A percentile compares a stretch with the other conserved stretches of the same genome.
Evolutionary conservation across 352 stramenopile genomes (phyloP).

Genomic region (Globisporangium yorkense): DNA sequence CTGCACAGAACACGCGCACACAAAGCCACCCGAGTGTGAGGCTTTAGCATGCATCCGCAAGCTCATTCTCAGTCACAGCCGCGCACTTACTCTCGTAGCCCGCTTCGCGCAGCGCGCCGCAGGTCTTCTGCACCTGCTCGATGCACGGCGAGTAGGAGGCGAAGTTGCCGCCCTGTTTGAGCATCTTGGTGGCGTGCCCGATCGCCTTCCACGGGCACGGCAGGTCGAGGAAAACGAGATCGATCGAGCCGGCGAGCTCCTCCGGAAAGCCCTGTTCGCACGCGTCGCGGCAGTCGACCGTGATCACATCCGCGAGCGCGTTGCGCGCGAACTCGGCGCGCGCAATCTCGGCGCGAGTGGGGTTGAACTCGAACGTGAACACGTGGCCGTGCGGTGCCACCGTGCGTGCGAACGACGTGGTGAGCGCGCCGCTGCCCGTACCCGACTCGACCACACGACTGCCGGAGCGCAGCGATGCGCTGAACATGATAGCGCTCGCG

Average conservation of each 20-base stretch:
- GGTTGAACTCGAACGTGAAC: slow-evolving; percentile 99
- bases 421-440: slow-evolving; percentile 91
- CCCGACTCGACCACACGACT: slow-evolving; percentile 91
- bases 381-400: slow-evolving; percentile 89
- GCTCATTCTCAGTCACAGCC: neutral
- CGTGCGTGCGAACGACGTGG: slow-evolving; percentile 87
- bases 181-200: slow-evolving; percentile 86
- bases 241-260: slow-evolving; percentile 64
- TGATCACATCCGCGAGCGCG: slow-evolving; percentile 87
- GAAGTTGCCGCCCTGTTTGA: slow-evolving; percentile 92
- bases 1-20: slow-evolving; percentile 17
- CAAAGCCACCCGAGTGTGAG: slow-evolving; percentile 4
- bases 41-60: neutral
- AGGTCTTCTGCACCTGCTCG: slow-evolving; percentile 96
- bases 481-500: slow-evolving; percentile 90
- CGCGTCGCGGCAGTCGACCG: slow-evolving; percentile 93
- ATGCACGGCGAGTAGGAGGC: slow-evolving; percentile 98
- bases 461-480: slow-evolving; percentile 87
- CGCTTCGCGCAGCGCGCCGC: slow-evolving; percentile 53
- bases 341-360: slow-evolving; percentile 88
- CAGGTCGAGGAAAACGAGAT: slow-evolving; percentile 97
- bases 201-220: slow-evolving; percentile 97
- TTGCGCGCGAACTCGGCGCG: slow-evolving; percentile 93
- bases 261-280: slow-evolving; percentile 87
- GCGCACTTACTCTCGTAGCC: slow-evolving; percentile 75